Evolutionary conservation across 768 basidiomycete genomes (phyloP), one percentile per base, ranked within the genome.

Genomic region (Boletellus sp.): DNA sequence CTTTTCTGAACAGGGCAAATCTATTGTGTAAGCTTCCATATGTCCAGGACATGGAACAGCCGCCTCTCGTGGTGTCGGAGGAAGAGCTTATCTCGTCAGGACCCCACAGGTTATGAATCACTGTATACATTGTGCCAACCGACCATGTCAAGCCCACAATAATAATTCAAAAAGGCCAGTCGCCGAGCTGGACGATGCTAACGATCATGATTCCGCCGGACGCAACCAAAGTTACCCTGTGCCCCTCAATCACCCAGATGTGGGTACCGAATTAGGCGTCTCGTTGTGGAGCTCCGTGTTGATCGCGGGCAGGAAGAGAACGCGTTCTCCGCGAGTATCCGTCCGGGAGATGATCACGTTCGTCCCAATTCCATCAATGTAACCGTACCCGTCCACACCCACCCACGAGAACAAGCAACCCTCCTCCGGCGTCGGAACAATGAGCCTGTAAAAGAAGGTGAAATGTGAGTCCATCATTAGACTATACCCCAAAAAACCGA

Each of bases 361-460:
- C 47, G 54, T 53, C 22, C 60, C 62, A 22, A 55, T 45, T 5
- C 62, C 60, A 5, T 62, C 50, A 11, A 65, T 47, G 46, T 64
- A 65, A 16, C 62, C 62, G 42, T 62, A 64, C 16, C 1, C n/a
- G 31, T 65, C 62, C 40, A 65, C 19, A 41, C 8, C 34, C 12
- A 48, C 19, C 62, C 63, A 64, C 10, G 60, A 52, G 23, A 19
- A 50, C 3, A 65, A n/a, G 36, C 60, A 64, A 4, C 62, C 62
- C 10, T 62, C 60, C 20, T 41, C 26, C 6, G 46, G 20, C 8
- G 35, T 47, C 6, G 57, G 57, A 9, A 53, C 40, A 4, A 43
- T 57, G 5, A 65, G 24, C n/a, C 63, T 65, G 44, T 12, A 15
- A 35, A 44, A 8, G 8, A 1, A 4, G 17, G 10, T 15, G 26